phyloP scores from a whole-genome alignment of 257 asterid species.

The Nicotiana tomentosiformis region DNA sequence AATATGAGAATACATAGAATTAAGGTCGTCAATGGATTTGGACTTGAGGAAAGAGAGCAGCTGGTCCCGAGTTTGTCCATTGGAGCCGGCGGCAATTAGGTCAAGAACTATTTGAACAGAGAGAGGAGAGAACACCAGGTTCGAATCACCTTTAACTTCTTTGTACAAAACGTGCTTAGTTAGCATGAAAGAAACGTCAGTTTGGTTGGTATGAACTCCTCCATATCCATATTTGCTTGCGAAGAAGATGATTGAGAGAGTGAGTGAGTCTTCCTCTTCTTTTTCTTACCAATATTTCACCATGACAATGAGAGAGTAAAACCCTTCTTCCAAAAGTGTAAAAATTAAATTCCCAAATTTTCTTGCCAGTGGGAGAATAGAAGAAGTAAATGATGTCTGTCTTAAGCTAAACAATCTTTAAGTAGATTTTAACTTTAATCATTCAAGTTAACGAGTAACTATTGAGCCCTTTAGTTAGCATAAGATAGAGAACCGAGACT shows the following conservation, averaged over 20 bases:
- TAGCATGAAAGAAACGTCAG: conserved; percentile 33
- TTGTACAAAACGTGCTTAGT: conserved; percentile 36
- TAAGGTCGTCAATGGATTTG: conserved; percentile 2
- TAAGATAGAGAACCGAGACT: too few relatives aligned
- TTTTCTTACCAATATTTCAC: background rate
- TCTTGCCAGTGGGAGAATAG: too few relatives aligned
- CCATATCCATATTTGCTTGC: conserved; percentile 30
- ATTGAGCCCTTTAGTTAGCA: too few relatives aligned
- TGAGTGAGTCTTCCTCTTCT: background rate
- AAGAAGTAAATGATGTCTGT: too few relatives aligned
- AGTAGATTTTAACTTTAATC: too few relatives aligned
- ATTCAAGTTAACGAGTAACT: too few relatives aligned
- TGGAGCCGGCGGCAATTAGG: conserved; percentile 11
- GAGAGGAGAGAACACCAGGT: conserved; percentile 17
- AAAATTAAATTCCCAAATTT: too few relatives aligned
- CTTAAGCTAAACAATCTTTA: too few relatives aligned
- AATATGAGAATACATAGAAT: conserved; percentile 35
- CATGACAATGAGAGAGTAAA: too few relatives aligned
- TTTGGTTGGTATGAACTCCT: conserved; percentile 34
- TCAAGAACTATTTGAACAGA: conserved; percentile 6
- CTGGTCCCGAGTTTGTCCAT: conserved; percentile 4
- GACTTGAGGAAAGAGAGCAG: conserved; percentile 10
- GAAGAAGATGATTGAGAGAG: background rate
- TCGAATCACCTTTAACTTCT: conserved; percentile 18
- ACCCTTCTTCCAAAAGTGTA: too few relatives aligned